A percentile compares a stretch with the other conserved stretches of the same genome.
These are phyloP conservation scores for Aspergillus phoenicis DNA, from an alignment of 2,329 filamentous ascomycete species.

Conservation along the genomic window DNA sequence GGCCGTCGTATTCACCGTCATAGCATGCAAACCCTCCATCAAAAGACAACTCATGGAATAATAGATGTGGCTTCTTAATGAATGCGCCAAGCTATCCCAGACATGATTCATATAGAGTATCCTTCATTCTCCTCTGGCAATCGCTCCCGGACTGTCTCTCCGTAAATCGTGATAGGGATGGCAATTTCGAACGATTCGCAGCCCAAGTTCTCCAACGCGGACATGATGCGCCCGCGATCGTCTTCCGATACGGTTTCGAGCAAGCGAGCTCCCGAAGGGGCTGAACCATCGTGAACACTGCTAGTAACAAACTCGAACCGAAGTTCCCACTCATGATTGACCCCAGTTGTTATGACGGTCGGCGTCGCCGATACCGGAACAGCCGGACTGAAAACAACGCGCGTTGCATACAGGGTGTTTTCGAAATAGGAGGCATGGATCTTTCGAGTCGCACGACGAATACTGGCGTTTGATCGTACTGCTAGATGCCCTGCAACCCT, in stretches of 20 bases:
- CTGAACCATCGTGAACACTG: constrained; percentile 45
- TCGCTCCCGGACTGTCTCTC: constrained; percentile 53
- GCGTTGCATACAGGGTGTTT: constrained; percentile 76
- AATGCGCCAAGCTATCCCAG: neutral
- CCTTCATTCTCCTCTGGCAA: constrained; percentile 44
- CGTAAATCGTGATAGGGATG: constrained; percentile 81
- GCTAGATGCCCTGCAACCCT: constrained; percentile 78
- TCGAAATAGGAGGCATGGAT: constrained; percentile 78
- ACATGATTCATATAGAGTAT: constrained; percentile 38
- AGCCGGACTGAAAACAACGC: constrained; percentile 77
- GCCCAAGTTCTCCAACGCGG: constrained; percentile 73
- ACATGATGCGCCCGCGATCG: constrained; percentile 74
- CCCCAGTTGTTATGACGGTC: constrained; percentile 86
- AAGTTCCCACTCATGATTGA: constrained; percentile 85
- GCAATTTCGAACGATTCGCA: constrained; percentile 91
- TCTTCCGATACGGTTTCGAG: constrained; percentile 79
- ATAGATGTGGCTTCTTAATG: no score
- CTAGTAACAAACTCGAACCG: constrained; percentile 91
- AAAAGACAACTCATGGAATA: no score
- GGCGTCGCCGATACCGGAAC: constrained; percentile 84
- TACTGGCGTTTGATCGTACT: constrained; percentile 79
- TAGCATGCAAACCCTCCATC: no score
- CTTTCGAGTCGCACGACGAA: constrained; percentile 82
- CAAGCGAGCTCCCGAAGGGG: constrained; percentile 54
- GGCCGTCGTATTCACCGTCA: neutral